These are phyloP conservation scores for Teunomyces barrocoloradensis DNA, from an alignment of 805 yeast species.

Conservation along the genomic window DNA sequence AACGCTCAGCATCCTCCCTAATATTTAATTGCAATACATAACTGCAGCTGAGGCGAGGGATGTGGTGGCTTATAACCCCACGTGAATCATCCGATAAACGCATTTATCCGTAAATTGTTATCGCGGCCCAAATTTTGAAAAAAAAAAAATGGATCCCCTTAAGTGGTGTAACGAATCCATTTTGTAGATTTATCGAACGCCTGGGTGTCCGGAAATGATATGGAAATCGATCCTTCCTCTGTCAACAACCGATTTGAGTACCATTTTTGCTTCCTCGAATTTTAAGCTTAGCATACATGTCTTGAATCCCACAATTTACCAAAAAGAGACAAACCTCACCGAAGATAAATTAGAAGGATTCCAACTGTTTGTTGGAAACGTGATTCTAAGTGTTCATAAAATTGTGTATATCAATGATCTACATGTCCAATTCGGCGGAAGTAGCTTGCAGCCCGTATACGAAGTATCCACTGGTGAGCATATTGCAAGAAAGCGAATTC, in stretches of 20 bases:
- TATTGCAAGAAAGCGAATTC: background rate
- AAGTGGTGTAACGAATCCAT: too few species aligned
- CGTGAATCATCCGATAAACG: background rate
- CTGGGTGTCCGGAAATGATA: conserved; percentile 22
- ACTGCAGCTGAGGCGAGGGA: too few species aligned
- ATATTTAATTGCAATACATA: too few species aligned
- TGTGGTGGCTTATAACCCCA: background rate
- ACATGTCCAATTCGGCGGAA: background rate
- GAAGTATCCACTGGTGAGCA: background rate
- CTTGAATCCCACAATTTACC: conserved; percentile 9
- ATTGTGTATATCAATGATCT: background rate
- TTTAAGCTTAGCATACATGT: conserved; percentile 9
- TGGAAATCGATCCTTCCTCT: conserved; percentile 32
- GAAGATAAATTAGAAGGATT: conserved; percentile 7
- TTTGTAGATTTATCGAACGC: background rate
- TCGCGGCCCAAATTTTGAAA: background rate
- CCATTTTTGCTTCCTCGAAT: conserved; percentile 22
- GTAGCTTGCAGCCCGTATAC: background rate
- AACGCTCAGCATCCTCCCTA: too few species aligned
- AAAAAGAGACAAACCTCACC: conserved; percentile 8
- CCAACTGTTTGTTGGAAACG: conserved; percentile 5
- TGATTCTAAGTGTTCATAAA: background rate
- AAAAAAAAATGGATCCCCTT: background rate
- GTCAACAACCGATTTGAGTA: conserved; percentile 23
- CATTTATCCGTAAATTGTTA: background rate